Base-by-base conservation (phyloP, 805 yeast species). In the Ogataea trehalophila region DNA sequence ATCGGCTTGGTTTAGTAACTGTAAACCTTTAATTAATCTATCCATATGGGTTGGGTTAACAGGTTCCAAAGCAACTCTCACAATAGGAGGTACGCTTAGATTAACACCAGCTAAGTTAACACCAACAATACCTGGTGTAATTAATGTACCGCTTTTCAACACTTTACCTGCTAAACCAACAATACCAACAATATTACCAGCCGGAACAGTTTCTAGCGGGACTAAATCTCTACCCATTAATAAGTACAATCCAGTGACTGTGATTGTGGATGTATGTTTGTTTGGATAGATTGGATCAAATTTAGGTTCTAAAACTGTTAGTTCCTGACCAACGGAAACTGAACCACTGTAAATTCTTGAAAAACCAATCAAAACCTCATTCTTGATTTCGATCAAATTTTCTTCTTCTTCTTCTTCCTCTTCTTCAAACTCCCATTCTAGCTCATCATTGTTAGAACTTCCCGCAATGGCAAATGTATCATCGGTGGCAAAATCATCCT, bases 41-140 rank as follows among this genome's bases (percentile, higher is more conserved):
- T 78, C 82, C 75, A 90, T 78, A 56, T 89, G 83, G 42, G 84
- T 75, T 9, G 96, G 96, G 57, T 89, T 86, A 5, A 79, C 84
- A 1, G 99, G 97, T 62, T 94, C 99, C n/a, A 94, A 72, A 0
- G 99, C 97, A 33, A 94, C 96, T 54, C 90, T 81, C 56, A 94
- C 88, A 62, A 94, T 92, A 1, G 99, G 99, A 33, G 89, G 87
- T n/a, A 86, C 79, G 15, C 85, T 77, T 45, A 81, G 67, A 46
- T 81, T 85, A 17, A 89, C 72, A 54, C 88, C 85, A 0, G 96
- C 96, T 43, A 84, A 70, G 56, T 85, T 85, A n/a, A 82, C 81
- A 37, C 90, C 91, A 5, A 76, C 69, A 2, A 75, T 63, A 2
- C 75, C 77, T 0, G 79, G 73, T 42, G 81, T 73, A 6, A 87